Evolutionary conservation across 202 grass and related monocot species (phyloP).

Genomic region (Brachypodium distachyon): DNA sequence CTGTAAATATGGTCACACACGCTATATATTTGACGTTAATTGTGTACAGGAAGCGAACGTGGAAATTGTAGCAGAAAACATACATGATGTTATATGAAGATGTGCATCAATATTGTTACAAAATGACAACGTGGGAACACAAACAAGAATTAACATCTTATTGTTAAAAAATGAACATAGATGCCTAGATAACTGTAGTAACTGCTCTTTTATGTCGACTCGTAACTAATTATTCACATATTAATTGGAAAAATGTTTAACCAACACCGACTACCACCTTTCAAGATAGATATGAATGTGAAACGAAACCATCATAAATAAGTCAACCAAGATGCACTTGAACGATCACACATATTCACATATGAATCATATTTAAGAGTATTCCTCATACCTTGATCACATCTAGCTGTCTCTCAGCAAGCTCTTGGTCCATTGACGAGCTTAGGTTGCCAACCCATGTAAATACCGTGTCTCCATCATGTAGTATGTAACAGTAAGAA

Average conservation of each 20-base stretch:
- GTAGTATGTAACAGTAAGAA: constrained; percentile 94
- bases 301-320: background rate
- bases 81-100: constrained; percentile 3
- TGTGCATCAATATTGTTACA: background rate
- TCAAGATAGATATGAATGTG: background rate
- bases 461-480: constrained; percentile 76
- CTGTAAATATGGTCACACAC: background rate
- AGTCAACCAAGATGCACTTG: background rate
- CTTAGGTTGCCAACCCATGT: constrained; percentile 90
- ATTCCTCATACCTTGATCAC: constrained; percentile 80
- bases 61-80: background rate
- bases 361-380: constrained; percentile 85
- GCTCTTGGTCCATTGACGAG: constrained; percentile 82
- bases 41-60: background rate
- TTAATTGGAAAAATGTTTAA: background rate
- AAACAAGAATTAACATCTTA: background rate
- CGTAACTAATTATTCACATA: background rate
- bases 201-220: too few relatives aligned
- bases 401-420: constrained; percentile 92
- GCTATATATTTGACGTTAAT: background rate
- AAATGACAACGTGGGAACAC: background rate
- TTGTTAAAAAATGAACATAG: constrained; percentile 1
- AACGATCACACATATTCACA: constrained; percentile 16
- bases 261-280: constrained; percentile 4
- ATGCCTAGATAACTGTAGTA: background rate